phyloP scores from a whole-genome alignment of 352 stramenopile genomes.

The Achlya hypogyna region DNA sequence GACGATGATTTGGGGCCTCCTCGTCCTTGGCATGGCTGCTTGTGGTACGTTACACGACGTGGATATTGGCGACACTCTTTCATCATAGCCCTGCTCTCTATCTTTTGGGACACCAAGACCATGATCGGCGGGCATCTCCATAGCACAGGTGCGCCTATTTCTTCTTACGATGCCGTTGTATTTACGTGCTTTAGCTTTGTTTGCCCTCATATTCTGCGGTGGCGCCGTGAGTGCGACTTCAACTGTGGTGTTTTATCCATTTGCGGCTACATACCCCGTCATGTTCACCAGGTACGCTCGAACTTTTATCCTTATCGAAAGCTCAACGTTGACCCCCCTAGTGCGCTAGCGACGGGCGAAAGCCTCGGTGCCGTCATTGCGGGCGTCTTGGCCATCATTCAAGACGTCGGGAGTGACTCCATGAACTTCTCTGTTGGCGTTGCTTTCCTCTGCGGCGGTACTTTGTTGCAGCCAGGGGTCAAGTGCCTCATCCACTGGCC shows the following conservation, averaged over 20 bases:
- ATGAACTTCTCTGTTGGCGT: slow-evolving; percentile 49
- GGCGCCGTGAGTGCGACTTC: slow-evolving; percentile 62
- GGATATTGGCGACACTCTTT: not conserved
- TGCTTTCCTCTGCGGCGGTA: slow-evolving; percentile 57
- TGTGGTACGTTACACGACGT: slow-evolving; percentile 1
- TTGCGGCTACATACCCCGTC: slow-evolving; percentile 47
- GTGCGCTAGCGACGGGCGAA: slow-evolving; percentile 47
- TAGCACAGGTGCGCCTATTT: slow-evolving; percentile 25
- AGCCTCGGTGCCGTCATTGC: slow-evolving; percentile 51
- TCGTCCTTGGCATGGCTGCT: slow-evolving; percentile 36
- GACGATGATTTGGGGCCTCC: slow-evolving; percentile 47
- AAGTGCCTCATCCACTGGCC: too few species aligned
- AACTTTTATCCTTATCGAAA: not conserved
- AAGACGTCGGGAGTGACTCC: slow-evolving; percentile 34
- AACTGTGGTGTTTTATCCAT: slow-evolving; percentile 66
- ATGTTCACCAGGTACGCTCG: slow-evolving; percentile 38
- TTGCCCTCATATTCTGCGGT: slow-evolving; percentile 49
- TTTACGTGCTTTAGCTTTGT: slow-evolving; percentile 30
- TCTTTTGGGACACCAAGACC: slow-evolving; percentile 42
- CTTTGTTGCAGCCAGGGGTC: slow-evolving; percentile 8
- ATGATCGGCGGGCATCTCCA: slow-evolving; percentile 36
- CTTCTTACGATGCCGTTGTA: not conserved
- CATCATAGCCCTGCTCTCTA: slow-evolving; percentile 37
- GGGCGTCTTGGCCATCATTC: slow-evolving; percentile 46
- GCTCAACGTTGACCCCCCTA: not conserved